Conservation (phyloP, 2,329 filamentous ascomycete genomes). For the Cladophialophora exuberans region DNA sequence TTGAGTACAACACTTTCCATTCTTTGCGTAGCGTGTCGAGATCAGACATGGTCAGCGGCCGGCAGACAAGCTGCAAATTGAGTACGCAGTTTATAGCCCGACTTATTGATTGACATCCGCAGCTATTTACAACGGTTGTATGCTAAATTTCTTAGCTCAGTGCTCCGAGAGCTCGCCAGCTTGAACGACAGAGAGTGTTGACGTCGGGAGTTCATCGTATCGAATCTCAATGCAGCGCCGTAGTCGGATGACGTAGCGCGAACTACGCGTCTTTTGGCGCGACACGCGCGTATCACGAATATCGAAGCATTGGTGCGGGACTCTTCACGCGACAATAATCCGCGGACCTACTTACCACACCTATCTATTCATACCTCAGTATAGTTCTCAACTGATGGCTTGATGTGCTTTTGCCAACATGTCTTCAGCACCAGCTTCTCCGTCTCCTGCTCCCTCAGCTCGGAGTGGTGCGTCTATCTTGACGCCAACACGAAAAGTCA, state of each 20-base stretch:
- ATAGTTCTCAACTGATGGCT: no score
- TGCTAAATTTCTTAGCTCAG: no score
- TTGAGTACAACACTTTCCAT: constrained; percentile 34
- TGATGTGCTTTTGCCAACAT: no score
- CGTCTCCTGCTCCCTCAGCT: constrained; percentile 15
- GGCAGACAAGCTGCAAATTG: no score
- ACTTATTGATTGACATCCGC: no score
- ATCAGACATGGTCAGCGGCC: constrained; percentile 18
- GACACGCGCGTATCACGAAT: constrained; percentile 1
- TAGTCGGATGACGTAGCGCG: constrained; percentile 6
- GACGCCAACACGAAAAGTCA: constrained; percentile 49
- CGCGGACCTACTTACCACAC: neutral
- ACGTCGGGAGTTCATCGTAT: no score
- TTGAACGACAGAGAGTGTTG: neutral
- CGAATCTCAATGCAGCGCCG: neutral
- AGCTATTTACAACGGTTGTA: no score
- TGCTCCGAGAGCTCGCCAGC: no score
- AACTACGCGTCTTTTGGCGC: neutral
- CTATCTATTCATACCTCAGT: no score
- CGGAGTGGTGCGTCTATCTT: constrained; percentile 20
- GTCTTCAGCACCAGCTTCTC: constrained; percentile 21
- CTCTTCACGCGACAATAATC: neutral
- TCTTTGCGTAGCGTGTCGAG: constrained; percentile 18
- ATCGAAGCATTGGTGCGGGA: no score
- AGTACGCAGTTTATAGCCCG: no score